These are phyloP conservation scores for Ustilago shanxiensis DNA, from an alignment of 1,284 basidiomycete species.

Conservation along the genomic window DNA sequence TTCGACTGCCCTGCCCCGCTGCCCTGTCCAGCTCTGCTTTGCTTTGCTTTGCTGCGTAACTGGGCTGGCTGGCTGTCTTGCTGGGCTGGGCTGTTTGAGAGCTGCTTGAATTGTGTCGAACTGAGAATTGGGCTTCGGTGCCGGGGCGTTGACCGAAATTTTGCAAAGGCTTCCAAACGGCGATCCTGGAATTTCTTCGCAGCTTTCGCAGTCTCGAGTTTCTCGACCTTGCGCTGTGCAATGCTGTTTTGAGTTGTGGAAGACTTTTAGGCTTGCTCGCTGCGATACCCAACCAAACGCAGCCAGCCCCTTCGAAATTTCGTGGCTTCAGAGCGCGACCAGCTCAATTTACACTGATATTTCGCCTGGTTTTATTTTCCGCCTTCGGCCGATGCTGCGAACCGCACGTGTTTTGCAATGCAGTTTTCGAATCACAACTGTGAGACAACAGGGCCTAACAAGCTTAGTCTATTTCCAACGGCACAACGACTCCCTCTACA, in stretches of 20 bases:
- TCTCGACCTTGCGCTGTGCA: neutral
- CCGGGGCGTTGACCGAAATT: slow-evolving; percentile 1
- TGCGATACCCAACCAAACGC: too few species aligned
- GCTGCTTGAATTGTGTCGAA: too few species aligned
- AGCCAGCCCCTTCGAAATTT: too few species aligned
- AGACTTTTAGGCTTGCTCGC: slow-evolving; percentile 9
- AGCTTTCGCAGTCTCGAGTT: too few species aligned
- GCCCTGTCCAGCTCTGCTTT: too few species aligned
- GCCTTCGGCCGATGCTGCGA: neutral
- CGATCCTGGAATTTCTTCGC: too few species aligned
- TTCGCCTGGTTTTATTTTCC: neutral
- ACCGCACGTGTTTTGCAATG: neutral
- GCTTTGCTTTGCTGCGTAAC: neutral
- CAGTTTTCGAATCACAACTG: neutral
- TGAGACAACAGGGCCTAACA: neutral
- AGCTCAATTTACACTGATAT: neutral
- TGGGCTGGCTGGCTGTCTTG: neutral
- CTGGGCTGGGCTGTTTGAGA: neutral
- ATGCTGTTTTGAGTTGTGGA: neutral
- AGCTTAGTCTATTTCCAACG: too few species aligned
- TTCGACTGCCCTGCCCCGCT: neutral
- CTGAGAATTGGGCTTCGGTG: neutral
- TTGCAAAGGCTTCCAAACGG: neutral
- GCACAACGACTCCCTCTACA: too few species aligned
- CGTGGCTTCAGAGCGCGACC: too few species aligned